Conservation (phyloP, 805 yeast species). For the Ascoidea tarda region DNA sequence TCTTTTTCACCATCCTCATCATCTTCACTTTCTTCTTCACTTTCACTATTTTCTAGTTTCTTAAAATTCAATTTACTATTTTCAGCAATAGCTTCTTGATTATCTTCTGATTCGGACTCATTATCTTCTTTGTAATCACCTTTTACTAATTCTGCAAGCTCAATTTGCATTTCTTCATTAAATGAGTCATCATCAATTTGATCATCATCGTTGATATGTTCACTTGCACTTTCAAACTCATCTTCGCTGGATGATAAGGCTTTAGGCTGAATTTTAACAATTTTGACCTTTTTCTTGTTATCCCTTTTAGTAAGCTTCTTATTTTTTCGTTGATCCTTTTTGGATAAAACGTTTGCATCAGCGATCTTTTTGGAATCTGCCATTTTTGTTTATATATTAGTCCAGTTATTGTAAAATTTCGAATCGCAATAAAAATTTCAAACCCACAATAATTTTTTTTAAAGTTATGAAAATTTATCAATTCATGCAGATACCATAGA, state of each 20-base stretch:
- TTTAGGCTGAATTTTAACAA: conserved; percentile 14
- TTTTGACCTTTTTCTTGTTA: conserved; percentile 8
- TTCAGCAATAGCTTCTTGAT: conserved; percentile 30
- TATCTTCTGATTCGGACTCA: conserved; percentile 27
- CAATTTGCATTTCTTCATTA: conserved; percentile 19
- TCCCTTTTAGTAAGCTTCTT: conserved; percentile 12
- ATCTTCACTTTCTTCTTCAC: conserved; percentile 20
- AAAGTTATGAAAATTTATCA: too few relatives aligned
- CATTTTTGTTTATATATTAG: too few relatives aligned
- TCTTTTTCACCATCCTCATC: conserved; percentile 21
- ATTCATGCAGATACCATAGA: too few relatives aligned
- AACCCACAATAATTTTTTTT: too few relatives aligned
- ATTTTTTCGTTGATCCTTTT: conserved; percentile 9
- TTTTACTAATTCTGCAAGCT: conserved; percentile 13
- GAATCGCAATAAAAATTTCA: too few relatives aligned
- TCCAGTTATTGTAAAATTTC: too few relatives aligned
- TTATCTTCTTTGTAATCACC: conserved; percentile 16
- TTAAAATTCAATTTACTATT: conserved; percentile 34
- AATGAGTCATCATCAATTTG: conserved; percentile 10
- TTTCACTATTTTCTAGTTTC: conserved; percentile 26
- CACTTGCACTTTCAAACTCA: conserved; percentile 7
- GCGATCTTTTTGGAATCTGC: too few relatives aligned
- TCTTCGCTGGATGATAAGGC: conserved; percentile 9
- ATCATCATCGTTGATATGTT: conserved; percentile 11
- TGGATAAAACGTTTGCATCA: neutral